These are phyloP conservation scores for Aspergillus pseudonomiae DNA, from an alignment of 2,329 filamentous ascomycete species.

Conservation along the genomic window DNA sequence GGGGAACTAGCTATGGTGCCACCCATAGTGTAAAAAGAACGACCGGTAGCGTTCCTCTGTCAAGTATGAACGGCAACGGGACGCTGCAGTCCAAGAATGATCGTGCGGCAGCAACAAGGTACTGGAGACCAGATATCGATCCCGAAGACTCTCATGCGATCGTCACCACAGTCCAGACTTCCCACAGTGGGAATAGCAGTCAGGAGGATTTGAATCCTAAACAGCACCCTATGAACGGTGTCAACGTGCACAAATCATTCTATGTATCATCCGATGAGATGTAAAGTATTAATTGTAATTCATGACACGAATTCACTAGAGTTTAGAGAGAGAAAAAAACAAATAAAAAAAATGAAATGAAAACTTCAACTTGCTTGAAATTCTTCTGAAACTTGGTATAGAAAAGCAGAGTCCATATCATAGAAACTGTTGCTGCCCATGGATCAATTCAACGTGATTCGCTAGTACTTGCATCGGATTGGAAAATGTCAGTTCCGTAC, in stretches of 20 bases:
- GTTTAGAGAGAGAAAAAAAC: not conserved
- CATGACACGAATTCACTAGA: not conserved
- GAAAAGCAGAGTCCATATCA: not conserved
- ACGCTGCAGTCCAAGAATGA: constrained; percentile 19
- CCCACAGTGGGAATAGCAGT: constrained; percentile 33
- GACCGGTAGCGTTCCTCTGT: constrained; percentile 33
- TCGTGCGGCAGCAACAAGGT: constrained; percentile 24
- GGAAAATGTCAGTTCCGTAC: constrained; percentile 23
- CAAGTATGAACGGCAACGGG: constrained; percentile 29
- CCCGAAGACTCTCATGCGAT: constrained; percentile 29
- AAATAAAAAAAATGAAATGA: not conserved
- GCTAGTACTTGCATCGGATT: not conserved
- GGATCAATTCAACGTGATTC: not conserved
- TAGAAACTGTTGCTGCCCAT: no score
- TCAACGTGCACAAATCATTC: constrained; percentile 41
- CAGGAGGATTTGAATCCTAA: constrained; percentile 38
- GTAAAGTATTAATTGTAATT: constrained; percentile 10
- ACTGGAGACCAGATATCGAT: constrained; percentile 36
- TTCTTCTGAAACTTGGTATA: not conserved
- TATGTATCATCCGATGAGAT: constrained; percentile 32
- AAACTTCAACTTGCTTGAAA: not conserved
- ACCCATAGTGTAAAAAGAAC: constrained; percentile 29
- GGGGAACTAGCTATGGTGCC: constrained; percentile 29
- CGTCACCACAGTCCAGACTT: constrained; percentile 34
- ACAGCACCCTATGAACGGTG: constrained; percentile 27